Conservation (phyloP, 805 yeast genomes). For the Kodamaea fukazawae region DNA sequence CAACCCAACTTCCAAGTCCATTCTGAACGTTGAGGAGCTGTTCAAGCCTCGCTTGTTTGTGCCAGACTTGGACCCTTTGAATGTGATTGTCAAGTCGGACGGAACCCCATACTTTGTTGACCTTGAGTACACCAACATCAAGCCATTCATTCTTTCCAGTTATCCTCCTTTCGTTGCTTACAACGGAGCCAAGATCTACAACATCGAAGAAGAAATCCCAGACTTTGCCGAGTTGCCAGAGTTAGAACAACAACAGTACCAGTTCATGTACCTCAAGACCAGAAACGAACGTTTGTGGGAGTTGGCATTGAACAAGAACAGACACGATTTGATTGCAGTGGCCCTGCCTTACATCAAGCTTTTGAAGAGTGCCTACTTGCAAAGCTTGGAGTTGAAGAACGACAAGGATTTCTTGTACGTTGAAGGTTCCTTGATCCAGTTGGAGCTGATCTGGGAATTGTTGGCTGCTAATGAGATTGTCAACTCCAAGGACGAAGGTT, state of each 20-base stretch:
- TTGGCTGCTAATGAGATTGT: constrained; percentile 59
- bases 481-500: constrained; percentile 36
- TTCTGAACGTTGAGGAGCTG: constrained; percentile 61
- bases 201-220: constrained; percentile 70
- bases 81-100: constrained; percentile 51
- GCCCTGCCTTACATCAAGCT: constrained; percentile 82
- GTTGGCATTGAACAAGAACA: constrained; percentile 59
- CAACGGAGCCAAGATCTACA: constrained; percentile 83
- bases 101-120: constrained; percentile 59
- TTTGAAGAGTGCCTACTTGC: constrained; percentile 60
- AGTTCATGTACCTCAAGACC: constrained; percentile 84
- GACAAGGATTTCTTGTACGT: constrained; percentile 61
- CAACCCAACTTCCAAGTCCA: constrained; percentile 48
- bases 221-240: constrained; percentile 66
- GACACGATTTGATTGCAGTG: constrained; percentile 69
- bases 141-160: constrained; percentile 75
- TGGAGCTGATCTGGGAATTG: constrained; percentile 67
- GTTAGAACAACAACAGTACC: constrained; percentile 72
- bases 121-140: constrained; percentile 75
- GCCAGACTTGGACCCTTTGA: constrained; percentile 91
- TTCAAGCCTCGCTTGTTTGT: constrained; percentile 70
- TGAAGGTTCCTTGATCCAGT: constrained; percentile 63
- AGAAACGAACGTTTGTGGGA: constrained; percentile 93
- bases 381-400: constrained; percentile 56
- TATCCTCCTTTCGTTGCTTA: constrained; percentile 85